Evolutionary conservation across 805 yeast genomes (phyloP), one percentile per base, ranked within the genome.

Genomic region (Spathaspora girioi): DNA sequence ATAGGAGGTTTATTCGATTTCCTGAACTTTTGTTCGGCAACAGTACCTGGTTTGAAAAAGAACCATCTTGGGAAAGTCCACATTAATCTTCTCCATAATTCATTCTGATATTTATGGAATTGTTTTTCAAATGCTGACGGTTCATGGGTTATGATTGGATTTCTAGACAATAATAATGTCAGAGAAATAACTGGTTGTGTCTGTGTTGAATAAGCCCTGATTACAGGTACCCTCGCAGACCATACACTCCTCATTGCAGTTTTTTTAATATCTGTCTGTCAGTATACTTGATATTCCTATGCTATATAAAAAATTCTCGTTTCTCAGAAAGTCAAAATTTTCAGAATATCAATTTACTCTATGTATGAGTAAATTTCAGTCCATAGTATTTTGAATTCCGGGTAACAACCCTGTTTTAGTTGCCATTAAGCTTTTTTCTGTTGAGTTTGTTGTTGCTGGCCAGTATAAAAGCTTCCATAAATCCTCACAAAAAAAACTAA

Each of bases 31-130:
- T 90, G 88, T 66, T 90, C 97, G 2, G 96, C 82, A 55, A 94
- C 75, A 1, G 97, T 86, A 55, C 98, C 98, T 60, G 81, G 85
- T 64, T 87, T 89, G 74, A 85, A 94, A 72, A 92, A 94, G 65
- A 83, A 92, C 81, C 90, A 90, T 59, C 86, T 84, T 5, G 99
- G 98, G 69, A 94, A 94, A 0, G 98, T 91, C 97, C 97, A 91
- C 96, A 92, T 91, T 58, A 94, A 77, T 61, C 98, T 80, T 63
- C 84, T 84, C 76, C 91, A 92, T 50, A 94, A 77, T 66, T 89
- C 96, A 48, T 83, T 81, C 68, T 92, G 96, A 67, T 94, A 94
- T 49, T 82, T 75, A 65, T 87, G 89, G 68, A 86, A 94, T 48
- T 83, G 83, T 53, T 74, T 63, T 60, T 90, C 97, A 59, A 93